Percentiles rank a stretch among this genome's conserved stretches.
These are phyloP conservation scores for Fusarium stilboides DNA, from an alignment of 2,329 filamentous ascomycete genomes.

Conservation along the genomic window DNA sequence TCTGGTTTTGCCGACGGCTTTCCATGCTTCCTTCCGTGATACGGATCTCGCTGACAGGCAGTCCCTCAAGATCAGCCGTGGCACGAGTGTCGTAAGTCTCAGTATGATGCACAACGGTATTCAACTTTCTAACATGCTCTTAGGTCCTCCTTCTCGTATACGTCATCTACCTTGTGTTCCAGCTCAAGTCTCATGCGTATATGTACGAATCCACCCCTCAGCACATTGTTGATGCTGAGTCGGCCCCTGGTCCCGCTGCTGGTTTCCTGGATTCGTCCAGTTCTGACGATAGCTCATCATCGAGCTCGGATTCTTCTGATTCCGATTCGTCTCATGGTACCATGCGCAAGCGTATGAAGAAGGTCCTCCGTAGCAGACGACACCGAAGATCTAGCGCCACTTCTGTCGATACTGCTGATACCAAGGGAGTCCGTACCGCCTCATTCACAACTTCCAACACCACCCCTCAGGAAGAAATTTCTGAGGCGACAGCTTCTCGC, in stretches of 20 bases:
- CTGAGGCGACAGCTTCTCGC: slow-evolving; percentile 58
- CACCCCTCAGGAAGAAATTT: slow-evolving; percentile 56
- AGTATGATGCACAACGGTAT: background rate
- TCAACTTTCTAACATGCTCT: slow-evolving; percentile 4
- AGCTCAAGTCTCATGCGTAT: slow-evolving; percentile 92
- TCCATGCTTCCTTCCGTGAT: slow-evolving; percentile 87
- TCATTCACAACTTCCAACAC: slow-evolving; percentile 60
- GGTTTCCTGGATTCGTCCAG: slow-evolving; percentile 84
- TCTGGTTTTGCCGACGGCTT: slow-evolving; percentile 90
- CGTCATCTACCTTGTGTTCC: slow-evolving; percentile 86
- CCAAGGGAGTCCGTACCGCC: slow-evolving; percentile 55
- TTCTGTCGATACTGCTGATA: slow-evolving; percentile 71
- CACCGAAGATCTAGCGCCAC: slow-evolving; percentile 83
- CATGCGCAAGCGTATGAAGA: slow-evolving; percentile 81
- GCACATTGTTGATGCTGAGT: slow-evolving; percentile 92
- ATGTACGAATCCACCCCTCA: slow-evolving; percentile 95
- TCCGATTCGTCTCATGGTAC: slow-evolving; percentile 70
- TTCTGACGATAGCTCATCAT: slow-evolving; percentile 69
- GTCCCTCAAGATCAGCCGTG: slow-evolving; percentile 88
- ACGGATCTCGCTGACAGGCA: slow-evolving; percentile 73
- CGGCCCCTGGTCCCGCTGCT: slow-evolving; percentile 85
- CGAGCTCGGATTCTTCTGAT: slow-evolving; percentile 78
- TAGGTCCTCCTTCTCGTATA: slow-evolving; percentile 74
- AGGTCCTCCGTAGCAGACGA: slow-evolving; percentile 78
- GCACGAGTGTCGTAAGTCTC: slow-evolving; percentile 82